Percentiles rank a stretch among this genome's conserved stretches.
Evolutionary conservation across 805 yeast species (phyloP).

Genomic region (Zygosaccharomyces pseudorouxii): DNA sequence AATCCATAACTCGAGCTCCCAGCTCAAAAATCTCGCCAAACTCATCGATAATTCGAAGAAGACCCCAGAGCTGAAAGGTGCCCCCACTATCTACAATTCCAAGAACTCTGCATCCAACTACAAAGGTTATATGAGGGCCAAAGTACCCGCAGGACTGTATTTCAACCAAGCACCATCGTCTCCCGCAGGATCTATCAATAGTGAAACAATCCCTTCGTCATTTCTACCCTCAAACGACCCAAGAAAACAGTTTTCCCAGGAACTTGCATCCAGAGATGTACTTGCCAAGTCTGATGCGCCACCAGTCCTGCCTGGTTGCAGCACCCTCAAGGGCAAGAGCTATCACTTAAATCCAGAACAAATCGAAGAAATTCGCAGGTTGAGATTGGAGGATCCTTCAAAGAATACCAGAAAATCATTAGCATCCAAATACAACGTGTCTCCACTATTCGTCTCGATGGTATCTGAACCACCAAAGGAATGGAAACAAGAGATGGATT

Average conservation of each 20-base stretch:
- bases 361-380: slow-evolving; percentile 49
- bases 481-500: slow-evolving; percentile 43
- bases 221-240: slow-evolving; percentile 63
- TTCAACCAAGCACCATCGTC: slow-evolving; percentile 63
- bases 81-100: slow-evolving; percentile 51
- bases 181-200: slow-evolving; percentile 44
- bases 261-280: slow-evolving; percentile 26
- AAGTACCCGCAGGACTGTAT: slow-evolving; percentile 55
- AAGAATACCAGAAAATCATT: slow-evolving; percentile 59
- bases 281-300: slow-evolving; percentile 41
- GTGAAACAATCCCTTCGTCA: slow-evolving; percentile 55
- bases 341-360: slow-evolving; percentile 56
- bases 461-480: slow-evolving; percentile 44
- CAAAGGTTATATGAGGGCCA: slow-evolving; percentile 39
- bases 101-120: slow-evolving; percentile 63
- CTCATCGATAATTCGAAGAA: slow-evolving; percentile 13
- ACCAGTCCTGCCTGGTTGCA: slow-evolving; percentile 31
- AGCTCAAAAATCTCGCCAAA: slow-evolving; percentile 15
- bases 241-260: slow-evolving; percentile 40
- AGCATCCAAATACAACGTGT: slow-evolving; percentile 54
- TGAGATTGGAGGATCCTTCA: slow-evolving; percentile 55
- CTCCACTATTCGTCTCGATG: slow-evolving; percentile 49
- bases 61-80: slow-evolving; percentile 21
- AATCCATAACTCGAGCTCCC: slow-evolving; percentile 11
- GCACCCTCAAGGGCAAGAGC: slow-evolving; percentile 33